Base-by-base conservation (phyloP, 768 basidiomycete species). In the Mycena indigotica region DNA sequence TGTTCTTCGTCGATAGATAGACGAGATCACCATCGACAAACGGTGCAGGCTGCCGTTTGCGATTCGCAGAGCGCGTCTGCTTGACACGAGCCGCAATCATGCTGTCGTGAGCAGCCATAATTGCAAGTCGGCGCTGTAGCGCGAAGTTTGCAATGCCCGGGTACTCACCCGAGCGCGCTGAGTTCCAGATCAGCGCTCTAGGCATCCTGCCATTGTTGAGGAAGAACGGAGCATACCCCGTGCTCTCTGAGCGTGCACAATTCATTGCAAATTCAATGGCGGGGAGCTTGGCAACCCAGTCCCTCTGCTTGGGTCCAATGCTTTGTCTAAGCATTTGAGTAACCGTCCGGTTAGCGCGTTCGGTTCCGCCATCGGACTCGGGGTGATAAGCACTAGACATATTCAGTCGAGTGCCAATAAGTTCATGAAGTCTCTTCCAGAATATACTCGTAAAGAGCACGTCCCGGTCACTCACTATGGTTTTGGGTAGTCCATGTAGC, bases 161-260 rank as follows among this genome's bases (percentile, higher is more conserved):
- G 57, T 60, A 71, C 46, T 69, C 69, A n/a, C 66, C 23, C 2
- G 3, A 5, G 6, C 21, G 10, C 3, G 28, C 16, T 3, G 30
- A 12, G 12, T 70, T 50, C 68, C 68, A 70, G 0, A 68, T 13
- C 32, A 70, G 62, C 0, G 58, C 2, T 0, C 60, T 1, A 0
- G 65, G 69, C 1, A 56, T 16, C 0, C 55, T 24, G 26, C 58
- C 53, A 8, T 39, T n/a, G 53, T 55, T 39, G 5, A 75, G 58
- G 52, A 71, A 71, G 58, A 75, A 77, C 0, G 73, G 75, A 0
- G 71, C 39, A 45, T 62, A 72, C 1, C 72, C 70, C 1, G 73
- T 76, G 0, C 67, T 62, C 4, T 70, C 66, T 0, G 71, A 72
- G 0, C 65, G 49, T 1, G 73, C 70, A 0, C 45, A 38, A n/a